phyloP scores from a whole-genome alignment of 1,139 yeast species.

The Meyerozyma carpophila region DNA sequence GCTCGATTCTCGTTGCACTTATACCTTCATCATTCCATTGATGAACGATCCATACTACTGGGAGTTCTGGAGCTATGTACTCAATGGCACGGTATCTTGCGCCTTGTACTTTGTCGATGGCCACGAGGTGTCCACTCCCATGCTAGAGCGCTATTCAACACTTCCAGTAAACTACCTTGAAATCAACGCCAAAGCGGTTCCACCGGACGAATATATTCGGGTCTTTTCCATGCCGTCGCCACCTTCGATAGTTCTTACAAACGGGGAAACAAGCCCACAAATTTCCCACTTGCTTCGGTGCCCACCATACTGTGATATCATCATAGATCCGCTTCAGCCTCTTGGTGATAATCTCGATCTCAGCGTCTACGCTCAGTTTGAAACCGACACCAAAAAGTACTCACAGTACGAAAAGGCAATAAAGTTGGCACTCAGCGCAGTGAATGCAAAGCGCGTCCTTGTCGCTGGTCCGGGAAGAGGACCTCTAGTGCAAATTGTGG shows the following conservation, averaged over 20 bases:
- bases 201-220: background rate
- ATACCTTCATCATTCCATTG: background rate
- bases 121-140: background rate
- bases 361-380: slow-evolving; percentile 63
- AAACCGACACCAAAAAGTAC: slow-evolving; percentile 64
- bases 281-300: background rate
- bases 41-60: background rate
- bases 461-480: slow-evolving; percentile 90
- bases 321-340: slow-evolving; percentile 64
- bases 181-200: background rate
- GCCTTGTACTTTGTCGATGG: background rate
- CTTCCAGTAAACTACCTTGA: background rate
- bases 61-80: slow-evolving; percentile 1
- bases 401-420: slow-evolving; percentile 64
- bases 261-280: background rate
- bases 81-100: background rate
- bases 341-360: slow-evolving; percentile 50
- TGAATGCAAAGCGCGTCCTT: slow-evolving; percentile 28
- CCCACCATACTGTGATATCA: background rate
- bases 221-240: background rate
- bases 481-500: slow-evolving; percentile 52
- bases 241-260: background rate
- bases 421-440: slow-evolving; percentile 43
- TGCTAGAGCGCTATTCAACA: background rate
- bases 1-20: background rate